These are phyloP conservation scores for Mollisiaceae sp. DNA, from an alignment of 2,329 filamentous ascomycete genomes.

Conservation along the genomic window DNA sequence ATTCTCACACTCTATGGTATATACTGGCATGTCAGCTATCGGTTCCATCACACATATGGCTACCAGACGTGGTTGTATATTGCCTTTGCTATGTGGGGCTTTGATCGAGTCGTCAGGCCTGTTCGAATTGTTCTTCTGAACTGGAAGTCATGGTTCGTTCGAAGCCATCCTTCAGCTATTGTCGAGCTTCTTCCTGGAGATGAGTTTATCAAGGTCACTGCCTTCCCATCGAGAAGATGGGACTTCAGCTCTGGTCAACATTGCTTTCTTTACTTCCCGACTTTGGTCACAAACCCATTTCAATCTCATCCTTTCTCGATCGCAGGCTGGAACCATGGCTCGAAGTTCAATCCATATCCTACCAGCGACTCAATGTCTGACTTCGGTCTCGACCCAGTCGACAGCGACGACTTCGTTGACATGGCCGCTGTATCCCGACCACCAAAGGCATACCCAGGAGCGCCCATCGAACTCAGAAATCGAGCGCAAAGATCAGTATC, in stretches of 20 bases:
- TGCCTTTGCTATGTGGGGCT: constrained; percentile 50
- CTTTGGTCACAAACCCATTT: constrained; percentile 12
- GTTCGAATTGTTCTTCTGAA: constrained; percentile 34
- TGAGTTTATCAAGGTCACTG: constrained; percentile 17
- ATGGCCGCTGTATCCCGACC: background rate
- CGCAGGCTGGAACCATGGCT: constrained; percentile 12
- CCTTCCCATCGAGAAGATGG: constrained; percentile 11
- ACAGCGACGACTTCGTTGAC: background rate
- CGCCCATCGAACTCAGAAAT: background rate
- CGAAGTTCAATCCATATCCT: constrained; percentile 3
- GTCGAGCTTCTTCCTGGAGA: constrained; percentile 13
- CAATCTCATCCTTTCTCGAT: constrained; percentile 20
- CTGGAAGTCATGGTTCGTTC: constrained; percentile 11
- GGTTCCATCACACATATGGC: constrained; percentile 47
- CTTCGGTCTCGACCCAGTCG: background rate
- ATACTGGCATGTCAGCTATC: constrained; percentile 45
- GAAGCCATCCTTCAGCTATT: constrained; percentile 5
- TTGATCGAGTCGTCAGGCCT: constrained; percentile 51
- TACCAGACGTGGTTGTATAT: constrained; percentile 45
- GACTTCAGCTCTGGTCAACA: constrained; percentile 17
- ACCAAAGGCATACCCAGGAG: background rate
- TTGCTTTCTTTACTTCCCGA: constrained; percentile 19
- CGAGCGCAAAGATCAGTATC: background rate
- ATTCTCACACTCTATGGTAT: constrained; percentile 22
- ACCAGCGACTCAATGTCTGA: background rate